Conservation (phyloP, 1,139 yeast genomes). For the Candida sanyaensis region DNA sequence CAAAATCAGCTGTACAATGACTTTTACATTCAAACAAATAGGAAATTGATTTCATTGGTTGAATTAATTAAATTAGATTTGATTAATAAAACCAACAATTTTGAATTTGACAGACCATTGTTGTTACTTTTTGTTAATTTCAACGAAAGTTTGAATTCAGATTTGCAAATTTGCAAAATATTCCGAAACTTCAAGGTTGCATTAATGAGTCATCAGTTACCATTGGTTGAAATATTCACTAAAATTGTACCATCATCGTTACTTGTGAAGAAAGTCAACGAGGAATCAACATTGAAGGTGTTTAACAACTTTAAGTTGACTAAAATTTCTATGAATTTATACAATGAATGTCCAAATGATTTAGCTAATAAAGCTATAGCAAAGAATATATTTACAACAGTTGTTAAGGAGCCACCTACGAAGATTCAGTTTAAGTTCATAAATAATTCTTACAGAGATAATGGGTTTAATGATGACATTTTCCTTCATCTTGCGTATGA, state of each 20-base stretch:
- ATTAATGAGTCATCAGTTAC: slow-evolving; percentile 40
- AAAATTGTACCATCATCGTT: slow-evolving; percentile 60
- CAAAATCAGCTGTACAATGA: slow-evolving; percentile 25
- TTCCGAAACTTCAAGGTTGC: slow-evolving; percentile 49
- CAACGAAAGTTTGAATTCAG: slow-evolving; percentile 44
- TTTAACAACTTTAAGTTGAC: slow-evolving; percentile 51
- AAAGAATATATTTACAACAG: slow-evolving; percentile 35
- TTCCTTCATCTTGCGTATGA: slow-evolving; percentile 86
- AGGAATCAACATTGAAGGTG: slow-evolving; percentile 44
- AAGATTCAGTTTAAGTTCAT: slow-evolving; percentile 54
- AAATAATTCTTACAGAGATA: slow-evolving; percentile 24
- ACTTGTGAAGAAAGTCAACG: slow-evolving; percentile 36
- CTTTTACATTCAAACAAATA: slow-evolving; percentile 31
- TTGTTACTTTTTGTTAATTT: slow-evolving; percentile 50
- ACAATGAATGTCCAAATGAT: slow-evolving; percentile 55
- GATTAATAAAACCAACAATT: slow-evolving; percentile 42
- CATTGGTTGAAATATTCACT: slow-evolving; percentile 49
- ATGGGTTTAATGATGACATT: slow-evolving; percentile 58
- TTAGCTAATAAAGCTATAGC: slow-evolving; percentile 6
- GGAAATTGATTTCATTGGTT: slow-evolving; percentile 30
- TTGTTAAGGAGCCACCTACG: slow-evolving; percentile 49
- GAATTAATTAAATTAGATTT: slow-evolving; percentile 41
- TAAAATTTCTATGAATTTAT: slow-evolving; percentile 59
- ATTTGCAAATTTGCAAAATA: slow-evolving; percentile 48
- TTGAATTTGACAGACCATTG: slow-evolving; percentile 48